These are phyloP conservation scores for Raffaelea albimanens DNA, from an alignment of 2,329 filamentous ascomycete genomes.

Conservation along the genomic window DNA sequence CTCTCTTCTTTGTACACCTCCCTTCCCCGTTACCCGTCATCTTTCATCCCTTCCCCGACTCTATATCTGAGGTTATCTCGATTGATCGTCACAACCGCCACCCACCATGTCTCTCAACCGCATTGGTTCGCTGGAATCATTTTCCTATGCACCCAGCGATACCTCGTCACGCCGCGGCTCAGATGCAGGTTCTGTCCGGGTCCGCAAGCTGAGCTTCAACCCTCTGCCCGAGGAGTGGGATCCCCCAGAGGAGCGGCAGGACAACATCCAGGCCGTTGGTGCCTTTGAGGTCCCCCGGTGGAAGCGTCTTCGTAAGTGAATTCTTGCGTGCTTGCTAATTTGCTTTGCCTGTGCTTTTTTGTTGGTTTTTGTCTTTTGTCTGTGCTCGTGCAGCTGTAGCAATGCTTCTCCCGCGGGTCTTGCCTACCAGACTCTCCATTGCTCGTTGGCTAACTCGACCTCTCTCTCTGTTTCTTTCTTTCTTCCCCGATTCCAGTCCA, in stretches of 20 bases:
- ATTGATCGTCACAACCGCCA: background rate
- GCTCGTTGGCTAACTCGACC: no score
- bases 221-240: slow-evolving; percentile 44
- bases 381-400: no score
- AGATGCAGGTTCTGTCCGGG: slow-evolving; percentile 33
- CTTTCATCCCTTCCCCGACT: background rate
- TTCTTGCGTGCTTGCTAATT: no score
- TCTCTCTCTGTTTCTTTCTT: background rate
- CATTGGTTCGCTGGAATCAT: slow-evolving; percentile 43
- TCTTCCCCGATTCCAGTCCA: slow-evolving; percentile 20
- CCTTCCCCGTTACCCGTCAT: no score
- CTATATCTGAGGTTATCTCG: background rate
- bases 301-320: slow-evolving; percentile 41
- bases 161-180: slow-evolving; percentile 30
- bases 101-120: slow-evolving; percentile 41
- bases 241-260: slow-evolving; percentile 27
- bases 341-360: background rate
- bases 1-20: background rate
- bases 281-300: slow-evolving; percentile 45
- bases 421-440: no score
- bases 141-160: slow-evolving; percentile 30
- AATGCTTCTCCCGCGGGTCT: no score
- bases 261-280: slow-evolving; percentile 35
- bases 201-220: slow-evolving; percentile 43
- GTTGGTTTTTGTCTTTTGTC: background rate